These are phyloP conservation scores for Vicia faba DNA, from an alignment of 306 rosid species.

Conservation along the genomic window DNA sequence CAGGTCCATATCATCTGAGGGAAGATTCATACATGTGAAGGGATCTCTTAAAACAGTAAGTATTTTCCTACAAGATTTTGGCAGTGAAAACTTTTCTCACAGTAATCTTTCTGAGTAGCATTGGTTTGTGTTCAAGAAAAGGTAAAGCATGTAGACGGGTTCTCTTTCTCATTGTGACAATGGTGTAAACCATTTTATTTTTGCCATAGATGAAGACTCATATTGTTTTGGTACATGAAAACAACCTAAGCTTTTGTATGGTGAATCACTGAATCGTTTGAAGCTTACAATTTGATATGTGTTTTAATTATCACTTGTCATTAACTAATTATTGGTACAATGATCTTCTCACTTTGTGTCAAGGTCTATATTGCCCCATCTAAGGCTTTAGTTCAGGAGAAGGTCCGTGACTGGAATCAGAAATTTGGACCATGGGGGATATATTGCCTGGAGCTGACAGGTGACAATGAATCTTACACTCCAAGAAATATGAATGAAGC, in stretches of 20 bases:
- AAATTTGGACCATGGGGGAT: conserved; percentile 77
- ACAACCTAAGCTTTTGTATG: conserved; percentile 28
- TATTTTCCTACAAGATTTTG: conserved; percentile 14
- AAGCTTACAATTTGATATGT: conserved; percentile 30
- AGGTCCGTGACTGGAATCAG: conserved; percentile 89
- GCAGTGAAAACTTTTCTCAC: conserved; percentile 20
- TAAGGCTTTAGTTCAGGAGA: conserved; percentile 97
- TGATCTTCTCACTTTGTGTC: conserved; percentile 47
- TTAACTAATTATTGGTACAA: conserved; percentile 31
- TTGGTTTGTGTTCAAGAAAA: conserved; percentile 3
- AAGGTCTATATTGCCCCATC: conserved; percentile 93
- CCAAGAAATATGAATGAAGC: conserved; percentile 75
- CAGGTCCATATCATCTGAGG: conserved; percentile 65
- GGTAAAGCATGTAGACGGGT: conserved; percentile 2
- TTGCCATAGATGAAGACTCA: neutral
- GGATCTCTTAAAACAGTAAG: conserved; percentile 95
- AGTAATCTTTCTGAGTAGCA: conserved; percentile 8
- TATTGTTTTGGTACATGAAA: conserved; percentile 11
- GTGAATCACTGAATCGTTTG: conserved; percentile 39
- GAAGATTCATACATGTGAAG: conserved; percentile 59
- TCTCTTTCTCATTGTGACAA: conserved; percentile 25
- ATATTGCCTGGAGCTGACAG: conserved; percentile 86
- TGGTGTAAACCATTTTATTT: neutral
- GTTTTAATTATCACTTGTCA: conserved; percentile 14
- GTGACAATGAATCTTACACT: conserved; percentile 84